Evolutionary conservation across 257 asterid genomes (phyloP).

Genomic region (Solanum verrucosum): DNA sequence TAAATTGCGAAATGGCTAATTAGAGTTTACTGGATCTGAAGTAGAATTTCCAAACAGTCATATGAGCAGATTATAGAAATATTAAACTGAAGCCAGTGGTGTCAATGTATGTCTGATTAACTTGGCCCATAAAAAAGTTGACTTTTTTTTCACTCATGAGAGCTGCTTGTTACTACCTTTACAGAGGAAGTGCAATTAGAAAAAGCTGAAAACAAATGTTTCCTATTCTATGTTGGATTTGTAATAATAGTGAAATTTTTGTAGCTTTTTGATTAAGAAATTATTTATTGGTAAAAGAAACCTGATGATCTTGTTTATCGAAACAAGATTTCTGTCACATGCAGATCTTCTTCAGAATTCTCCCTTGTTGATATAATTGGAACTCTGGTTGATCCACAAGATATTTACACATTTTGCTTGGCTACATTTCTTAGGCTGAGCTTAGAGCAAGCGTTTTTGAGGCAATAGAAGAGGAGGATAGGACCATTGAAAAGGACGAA

Average conservation of each 20-base stretch:
- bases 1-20: background rate
- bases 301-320: background rate
- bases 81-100: background rate
- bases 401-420: background rate
- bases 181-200: background rate
- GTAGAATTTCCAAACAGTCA: background rate
- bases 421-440: conserved; percentile 54
- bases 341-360: background rate
- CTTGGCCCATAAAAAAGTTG: background rate
- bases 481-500: conserved; percentile 61
- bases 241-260: background rate
- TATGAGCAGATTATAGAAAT: background rate
- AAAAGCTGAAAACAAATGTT: background rate
- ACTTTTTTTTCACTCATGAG: background rate
- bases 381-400: background rate
- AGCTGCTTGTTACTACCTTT: background rate
- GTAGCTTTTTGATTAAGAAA: background rate
- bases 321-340: background rate
- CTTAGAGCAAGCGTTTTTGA: conserved; percentile 94
- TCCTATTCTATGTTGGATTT: background rate
- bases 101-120: background rate
- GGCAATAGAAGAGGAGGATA: conserved; percentile 96
- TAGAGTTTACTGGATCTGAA: background rate
- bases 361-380: background rate
- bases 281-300: background rate